A percentile compares a stretch with the other conserved stretches of the same genome.
These are phyloP conservation scores for Cladosporium sp. DNA, from an alignment of 2,329 filamentous ascomycete genomes.

Conservation along the genomic window DNA sequence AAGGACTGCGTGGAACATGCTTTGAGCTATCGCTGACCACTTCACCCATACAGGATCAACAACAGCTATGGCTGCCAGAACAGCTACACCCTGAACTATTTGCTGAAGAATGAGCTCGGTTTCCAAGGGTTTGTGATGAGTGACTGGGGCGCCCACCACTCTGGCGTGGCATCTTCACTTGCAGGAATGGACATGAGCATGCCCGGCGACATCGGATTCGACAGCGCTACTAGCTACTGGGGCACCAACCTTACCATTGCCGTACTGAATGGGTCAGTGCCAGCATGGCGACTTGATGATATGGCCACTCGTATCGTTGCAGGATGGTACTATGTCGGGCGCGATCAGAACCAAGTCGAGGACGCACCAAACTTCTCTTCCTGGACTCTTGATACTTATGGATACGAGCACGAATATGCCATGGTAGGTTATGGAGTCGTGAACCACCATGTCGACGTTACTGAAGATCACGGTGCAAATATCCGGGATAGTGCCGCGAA, in stretches of 20 bases:
- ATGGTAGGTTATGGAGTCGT: constrained; percentile 48
- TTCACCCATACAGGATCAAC: constrained; percentile 48
- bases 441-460: constrained; percentile 48
- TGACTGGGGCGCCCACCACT: constrained; percentile 48
- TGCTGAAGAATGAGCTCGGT: constrained; percentile 64
- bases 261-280: constrained; percentile 37
- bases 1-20: constrained; percentile 41
- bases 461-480: constrained; percentile 61
- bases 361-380: constrained; percentile 47
- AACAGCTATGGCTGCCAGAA: constrained; percentile 65
- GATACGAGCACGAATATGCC: constrained; percentile 64
- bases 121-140: constrained; percentile 51
- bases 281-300: constrained; percentile 36
- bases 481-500: constrained; percentile 52
- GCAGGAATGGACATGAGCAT: constrained; percentile 38
- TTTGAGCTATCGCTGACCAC: constrained; percentile 63
- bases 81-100: constrained; percentile 59
- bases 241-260: constrained; percentile 34
- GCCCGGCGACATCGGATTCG: constrained; percentile 57
- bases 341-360: constrained; percentile 48
- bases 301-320: constrained; percentile 38
- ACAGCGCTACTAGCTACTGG: constrained; percentile 59
- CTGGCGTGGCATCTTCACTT: constrained; percentile 30
- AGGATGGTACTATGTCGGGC: constrained; percentile 62
- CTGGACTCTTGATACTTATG: constrained; percentile 61